Conservation (phyloP, 2,329 filamentous ascomycete species). For the Coniella lustricola region DNA sequence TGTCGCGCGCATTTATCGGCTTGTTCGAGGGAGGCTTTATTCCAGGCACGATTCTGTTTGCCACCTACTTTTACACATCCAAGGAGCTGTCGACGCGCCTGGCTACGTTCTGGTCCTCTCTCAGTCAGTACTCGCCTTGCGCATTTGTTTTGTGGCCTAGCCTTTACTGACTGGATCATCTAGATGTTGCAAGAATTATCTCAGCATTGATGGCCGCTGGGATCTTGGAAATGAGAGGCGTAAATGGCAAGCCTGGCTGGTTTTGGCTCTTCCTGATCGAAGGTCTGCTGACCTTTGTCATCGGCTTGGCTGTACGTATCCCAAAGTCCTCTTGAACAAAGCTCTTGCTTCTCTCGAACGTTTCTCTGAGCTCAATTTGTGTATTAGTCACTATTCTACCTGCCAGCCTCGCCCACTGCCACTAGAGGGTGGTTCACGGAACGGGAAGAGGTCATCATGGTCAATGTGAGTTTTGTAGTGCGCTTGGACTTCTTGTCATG, state of each 20-base stretch:
- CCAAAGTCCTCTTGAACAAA: background rate
- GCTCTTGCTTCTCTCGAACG: background rate
- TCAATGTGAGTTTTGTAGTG: conserved; percentile 37
- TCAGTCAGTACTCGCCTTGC: conserved; percentile 23
- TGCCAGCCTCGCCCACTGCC: conserved; percentile 57
- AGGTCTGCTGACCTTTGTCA: conserved; percentile 39
- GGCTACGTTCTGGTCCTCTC: conserved; percentile 59
- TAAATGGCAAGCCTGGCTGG: conserved; percentile 43
- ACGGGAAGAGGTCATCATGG: conserved; percentile 62
- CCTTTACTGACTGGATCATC: conserved; percentile 8
- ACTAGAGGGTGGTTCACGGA: conserved; percentile 63
- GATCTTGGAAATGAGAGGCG: conserved; percentile 43
- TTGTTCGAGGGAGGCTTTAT: conserved; percentile 51
- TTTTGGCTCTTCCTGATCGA: conserved; percentile 45
- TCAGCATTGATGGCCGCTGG: conserved; percentile 41
- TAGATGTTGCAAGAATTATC: conserved; percentile 31
- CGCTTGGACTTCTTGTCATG: background rate
- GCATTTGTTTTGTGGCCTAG: conserved; percentile 32
- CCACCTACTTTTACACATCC: conserved; percentile 67
- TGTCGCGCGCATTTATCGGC: conserved; percentile 46
- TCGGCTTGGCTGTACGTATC: conserved; percentile 36
- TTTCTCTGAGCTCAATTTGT: background rate
- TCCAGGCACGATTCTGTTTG: conserved; percentile 55
- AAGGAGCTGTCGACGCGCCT: conserved; percentile 60
- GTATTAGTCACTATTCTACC: conserved; percentile 46